Evolutionary conservation across 306 rosid species (phyloP).

Genomic region (Casuarina glauca): DNA sequence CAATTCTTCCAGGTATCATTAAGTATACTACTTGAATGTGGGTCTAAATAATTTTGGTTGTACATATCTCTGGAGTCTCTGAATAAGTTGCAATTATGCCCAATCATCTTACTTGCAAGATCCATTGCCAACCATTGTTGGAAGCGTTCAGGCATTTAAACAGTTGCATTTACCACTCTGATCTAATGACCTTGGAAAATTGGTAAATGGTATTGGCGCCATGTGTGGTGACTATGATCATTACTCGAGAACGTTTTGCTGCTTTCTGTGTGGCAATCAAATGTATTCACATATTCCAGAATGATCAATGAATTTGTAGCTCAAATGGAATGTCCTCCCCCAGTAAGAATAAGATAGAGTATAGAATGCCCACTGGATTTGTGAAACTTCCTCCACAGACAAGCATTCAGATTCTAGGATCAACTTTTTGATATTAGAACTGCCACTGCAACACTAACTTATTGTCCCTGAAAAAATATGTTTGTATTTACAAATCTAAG

Average conservation of each 20-base stretch:
- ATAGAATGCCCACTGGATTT: neutral
- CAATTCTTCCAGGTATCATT: conserved; percentile 89
- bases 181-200: neutral
- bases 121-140: neutral
- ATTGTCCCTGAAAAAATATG: neutral
- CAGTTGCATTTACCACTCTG: neutral
- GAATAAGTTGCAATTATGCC: neutral
- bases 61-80: neutral
- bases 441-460: neutral
- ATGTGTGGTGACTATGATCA: neutral
- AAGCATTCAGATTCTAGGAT: neutral
- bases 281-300: neutral
- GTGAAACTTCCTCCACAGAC: neutral
- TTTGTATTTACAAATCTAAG: neutral
- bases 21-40: conserved; percentile 3
- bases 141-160: neutral
- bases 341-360: neutral
- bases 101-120: neutral
- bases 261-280: neutral
- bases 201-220: neutral
- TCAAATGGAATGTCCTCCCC: neutral
- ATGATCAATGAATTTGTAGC: neutral
- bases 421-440: neutral
- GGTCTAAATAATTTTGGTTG: neutral
- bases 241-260: too few species aligned